Evolutionary conservation across 2,329 filamentous ascomycete genomes (phyloP), one percentile per base, ranked within the genome.

Genomic region (Ophiostoma novo-ulmi): DNA sequence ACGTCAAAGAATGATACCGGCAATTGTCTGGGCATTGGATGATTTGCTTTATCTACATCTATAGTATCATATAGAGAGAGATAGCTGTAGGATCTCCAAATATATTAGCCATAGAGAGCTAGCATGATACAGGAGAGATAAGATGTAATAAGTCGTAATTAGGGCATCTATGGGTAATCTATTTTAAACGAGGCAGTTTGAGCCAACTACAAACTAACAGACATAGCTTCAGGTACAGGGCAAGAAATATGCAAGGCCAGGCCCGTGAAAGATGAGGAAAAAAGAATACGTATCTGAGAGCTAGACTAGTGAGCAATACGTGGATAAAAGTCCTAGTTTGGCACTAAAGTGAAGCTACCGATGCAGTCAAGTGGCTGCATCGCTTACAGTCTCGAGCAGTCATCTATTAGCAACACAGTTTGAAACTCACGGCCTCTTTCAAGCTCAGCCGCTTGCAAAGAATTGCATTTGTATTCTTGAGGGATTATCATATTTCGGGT

Each of bases 111-210:
- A 26, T 26, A 26, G 26, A 26, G 26, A 26, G 26, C 26, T 48
- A 48, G 41, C 41, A 20, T 48, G 41, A 48, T 5, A 20, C 13
- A 20, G 41, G 41, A 26, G 26, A 26, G 26, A 26, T 48, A 17
- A 48, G 41, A 48, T 48, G 2, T 17, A 14, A 48, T 48, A 48
- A 14, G 41, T 17, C 6, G 41, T 26, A 26, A 26, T 20, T 48
- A 66, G 41, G 38, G 38, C 38, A 44, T n/a, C 35, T 36, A 31
- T 68, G 61, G 52, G 38, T 14, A 44, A 20, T 38, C 58, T 35
- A 64, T 64, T 55, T 55, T 26, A 58, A 58, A 58, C 52, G 52
- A 58, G 52, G 52, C 52, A 58, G 52, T 58, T 58, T 58, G 22
- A 58, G 52, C 52, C 52, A 58, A 58, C 52, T 26, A 58, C 52